These are phyloP conservation scores for Neohortaea acidophila DNA, from an alignment of 495 filamentous ascomycete genomes.

Conservation along the genomic window DNA sequence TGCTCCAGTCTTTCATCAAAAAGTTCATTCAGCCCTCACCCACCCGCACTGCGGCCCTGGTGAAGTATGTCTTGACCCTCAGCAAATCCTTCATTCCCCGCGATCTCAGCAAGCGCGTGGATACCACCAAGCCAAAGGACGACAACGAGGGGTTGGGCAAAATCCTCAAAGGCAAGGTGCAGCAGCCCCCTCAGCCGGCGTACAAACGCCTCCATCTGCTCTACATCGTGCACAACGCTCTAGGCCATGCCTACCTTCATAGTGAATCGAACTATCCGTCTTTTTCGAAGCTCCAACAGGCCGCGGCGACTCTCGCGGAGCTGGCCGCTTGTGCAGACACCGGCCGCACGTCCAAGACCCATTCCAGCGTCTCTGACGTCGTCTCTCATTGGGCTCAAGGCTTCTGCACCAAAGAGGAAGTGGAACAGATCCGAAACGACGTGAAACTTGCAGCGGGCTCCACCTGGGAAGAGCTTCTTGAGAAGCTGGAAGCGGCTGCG, in stretches of 20 bases:
- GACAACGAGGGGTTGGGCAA: conserved; percentile 6
- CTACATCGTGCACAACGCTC: conserved; percentile 8
- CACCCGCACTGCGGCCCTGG: background rate
- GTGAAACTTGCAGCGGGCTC: no score
- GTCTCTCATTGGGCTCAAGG: no score
- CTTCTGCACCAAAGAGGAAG: no score
- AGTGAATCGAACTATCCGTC: no score
- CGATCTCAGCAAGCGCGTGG: conserved; percentile 2
- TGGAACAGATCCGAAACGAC: no score
- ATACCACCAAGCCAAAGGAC: conserved; percentile 6
- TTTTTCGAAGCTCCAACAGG: no score
- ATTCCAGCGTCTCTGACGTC: no score
- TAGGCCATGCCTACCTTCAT: background rate
- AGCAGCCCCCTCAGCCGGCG: conserved; percentile 8
- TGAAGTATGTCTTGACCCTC: conserved; percentile 4
- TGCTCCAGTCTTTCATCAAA: background rate
- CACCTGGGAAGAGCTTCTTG: no score
- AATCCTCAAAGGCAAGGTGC: conserved; percentile 6
- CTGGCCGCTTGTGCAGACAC: background rate
- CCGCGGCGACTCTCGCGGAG: background rate
- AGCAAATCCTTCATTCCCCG: conserved; percentile 4
- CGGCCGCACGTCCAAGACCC: no score
- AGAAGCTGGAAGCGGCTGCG: no score
- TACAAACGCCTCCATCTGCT: conserved; percentile 11
- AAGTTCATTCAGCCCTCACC: background rate